Conservation (phyloP, 805 yeast genomes). For the Wickerhamiella hasegawae region DNA sequence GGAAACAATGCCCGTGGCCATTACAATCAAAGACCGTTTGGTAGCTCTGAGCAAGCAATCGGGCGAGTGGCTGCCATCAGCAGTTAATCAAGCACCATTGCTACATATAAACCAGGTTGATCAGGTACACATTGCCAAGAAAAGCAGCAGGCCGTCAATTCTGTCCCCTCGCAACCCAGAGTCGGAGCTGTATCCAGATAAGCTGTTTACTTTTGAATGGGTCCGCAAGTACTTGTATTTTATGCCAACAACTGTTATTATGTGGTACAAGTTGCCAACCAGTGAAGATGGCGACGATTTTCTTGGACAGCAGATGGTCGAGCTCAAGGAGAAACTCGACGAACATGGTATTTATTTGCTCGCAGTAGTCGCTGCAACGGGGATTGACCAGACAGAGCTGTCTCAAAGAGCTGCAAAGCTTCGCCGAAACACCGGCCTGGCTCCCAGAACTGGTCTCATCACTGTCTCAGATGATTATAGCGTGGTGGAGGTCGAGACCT, state of each 20-base stretch:
- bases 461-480: conserved; percentile 26
- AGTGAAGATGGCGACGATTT: not conserved
- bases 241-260: conserved; percentile 32
- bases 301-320: not conserved
- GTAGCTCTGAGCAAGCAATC: not conserved
- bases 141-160: conserved; percentile 14
- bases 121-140: not conserved
- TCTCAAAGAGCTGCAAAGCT: conserved; percentile 15
- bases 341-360: conserved; percentile 21
- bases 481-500: conserved; percentile 25
- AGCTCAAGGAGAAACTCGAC: not conserved
- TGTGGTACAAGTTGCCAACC: conserved; percentile 11
- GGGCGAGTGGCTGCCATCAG: not conserved
- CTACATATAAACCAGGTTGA: not conserved
- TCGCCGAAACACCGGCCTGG: conserved; percentile 28
- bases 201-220: conserved; percentile 34
- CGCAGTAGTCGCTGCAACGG: conserved; percentile 22
- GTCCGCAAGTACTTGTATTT: conserved; percentile 32
- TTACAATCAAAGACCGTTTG: not conserved
- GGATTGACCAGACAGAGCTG: conserved; percentile 21
- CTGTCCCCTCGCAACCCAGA: conserved; percentile 32
- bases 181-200: conserved; percentile 26
- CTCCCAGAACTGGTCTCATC: conserved; percentile 22
- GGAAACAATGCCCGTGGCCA: not conserved
- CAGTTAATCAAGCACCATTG: not conserved